Base-by-base conservation (phyloP, 768 basidiomycete genomes). In the Trametes cingulata region DNA sequence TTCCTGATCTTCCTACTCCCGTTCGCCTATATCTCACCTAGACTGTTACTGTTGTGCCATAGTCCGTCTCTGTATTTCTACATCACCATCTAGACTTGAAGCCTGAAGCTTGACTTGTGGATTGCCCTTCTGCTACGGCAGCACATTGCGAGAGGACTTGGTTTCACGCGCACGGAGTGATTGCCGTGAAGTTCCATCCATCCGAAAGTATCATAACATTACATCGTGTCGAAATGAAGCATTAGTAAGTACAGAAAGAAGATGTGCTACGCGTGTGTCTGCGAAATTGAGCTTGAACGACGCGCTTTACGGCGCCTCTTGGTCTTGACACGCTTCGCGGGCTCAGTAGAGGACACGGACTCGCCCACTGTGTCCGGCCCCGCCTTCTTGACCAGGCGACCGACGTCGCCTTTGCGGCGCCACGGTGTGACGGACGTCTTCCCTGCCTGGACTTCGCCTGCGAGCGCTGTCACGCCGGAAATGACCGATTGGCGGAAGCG, bases 401-500 rank as follows among this genome's bases (percentile, higher is more conserved):
- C 29, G 17, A 62, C 36, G 19, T 62, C 56, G 17, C 78, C 79
- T 14, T 73, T 68, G 60, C 81, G 75, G 65, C 79, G 82, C 84
- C 84, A 85, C 1, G 82, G 78, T 29, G 68, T 66, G 22, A 49
- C 45, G 35, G 29, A 12, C 24, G 43, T 24, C 22, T 41, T 6
- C 0, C 54, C 49, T 5, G 33, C 29, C 19, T 56, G 22, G 1
- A 56, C 43, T 71, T 65, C 22, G 3, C 9, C 7, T 6, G 55
- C 49, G 58, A 82, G 66, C 27, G 69, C 63, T 3, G 74, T 58
- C 50, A 82, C 67, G 10, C 82, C 84, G 5, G 65, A 52, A 10
- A 73, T 67, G 39, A 82, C 71, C 40, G 74, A 74, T 12, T 75
- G 63, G 17, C 73, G 68, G 65, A 85, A 85, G 14, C 70, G 69